Evolutionary conservation across 2,329 filamentous ascomycete species (phyloP), one percentile per base, ranked within the genome.

Genomic region (Coniochaeta prunicola): DNA sequence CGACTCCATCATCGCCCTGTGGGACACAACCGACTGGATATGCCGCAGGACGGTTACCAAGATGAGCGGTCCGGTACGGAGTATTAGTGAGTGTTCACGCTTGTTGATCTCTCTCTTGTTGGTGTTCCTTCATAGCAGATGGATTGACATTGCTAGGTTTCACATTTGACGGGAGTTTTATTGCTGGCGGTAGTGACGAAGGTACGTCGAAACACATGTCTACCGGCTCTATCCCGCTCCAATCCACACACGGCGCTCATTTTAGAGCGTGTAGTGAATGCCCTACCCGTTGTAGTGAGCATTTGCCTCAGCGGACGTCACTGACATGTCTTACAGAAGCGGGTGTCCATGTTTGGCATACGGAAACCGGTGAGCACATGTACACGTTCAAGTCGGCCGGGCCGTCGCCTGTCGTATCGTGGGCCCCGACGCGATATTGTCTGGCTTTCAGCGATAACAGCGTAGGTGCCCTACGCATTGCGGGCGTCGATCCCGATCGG

Each of bases 1-100:
- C 10, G 90, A 93, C 67, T 88, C 87, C 1, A 81, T 91, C 56
- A 88, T 92, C 64, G 80, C 87, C 5, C 76, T 93, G 3, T 93
- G 89, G 87, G 89, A 92, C 66, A 92, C 89, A 3, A 80, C 80
- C 42, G 86, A 90, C 64, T 92, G 89, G 88, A 84, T 90, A 59
- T 92, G 89, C 68, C 82, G 87, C 66, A 81, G 86, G 61, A 91
- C 88, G 1, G 77, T 92, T 45, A 85, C 85, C 36, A 80, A 83
- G 65, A 88, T 90, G 76, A 79, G 81, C 10, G 87, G 87, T 1
- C 84, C 88, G 3, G 85, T 92, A 30, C 81, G 84, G 67, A 89
- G 83, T 68, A 78, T 92, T 59, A 85, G 82, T 85, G 71, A 61
- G 80, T 74, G 54, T 4, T 10, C 31, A 12, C 31, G 31, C 6